These are phyloP conservation scores for Colletotrichum salicis DNA, from an alignment of 2,329 filamentous ascomycete species.

Conservation along the genomic window DNA sequence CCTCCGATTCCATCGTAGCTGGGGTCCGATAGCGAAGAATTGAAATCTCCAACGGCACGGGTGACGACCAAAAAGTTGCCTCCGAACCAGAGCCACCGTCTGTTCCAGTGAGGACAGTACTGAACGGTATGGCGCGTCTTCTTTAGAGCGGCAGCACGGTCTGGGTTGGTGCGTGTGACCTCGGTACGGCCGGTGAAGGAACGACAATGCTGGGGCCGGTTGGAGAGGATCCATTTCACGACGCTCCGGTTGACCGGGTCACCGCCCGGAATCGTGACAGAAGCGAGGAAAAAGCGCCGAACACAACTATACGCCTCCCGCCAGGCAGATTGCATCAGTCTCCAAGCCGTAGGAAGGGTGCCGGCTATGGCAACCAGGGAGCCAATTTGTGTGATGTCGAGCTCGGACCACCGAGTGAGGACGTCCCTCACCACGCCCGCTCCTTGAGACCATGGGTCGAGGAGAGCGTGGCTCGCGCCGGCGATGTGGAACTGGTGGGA, in stretches of 20 bases:
- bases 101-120: conserved; percentile 57
- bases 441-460: conserved; percentile 46
- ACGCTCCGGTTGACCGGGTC: conserved; percentile 58
- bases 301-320: conserved; percentile 52
- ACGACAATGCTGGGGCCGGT: conserved; percentile 51
- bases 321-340: conserved; percentile 49
- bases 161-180: conserved; percentile 43
- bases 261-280: conserved; percentile 54
- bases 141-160: conserved; percentile 52
- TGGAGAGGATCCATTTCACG: conserved; percentile 56
- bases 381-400: conserved; percentile 58
- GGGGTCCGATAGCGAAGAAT: conserved; percentile 50
- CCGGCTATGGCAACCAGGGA: conserved; percentile 57
- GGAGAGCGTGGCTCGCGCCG: conserved; percentile 33
- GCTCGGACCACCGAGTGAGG: conserved; percentile 53
- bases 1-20: conserved; percentile 58
- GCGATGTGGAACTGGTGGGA: conserved; percentile 32
- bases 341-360: conserved; percentile 52
- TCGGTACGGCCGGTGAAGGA: conserved; percentile 58
- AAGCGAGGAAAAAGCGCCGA: conserved; percentile 55
- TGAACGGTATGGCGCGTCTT: conserved; percentile 54
- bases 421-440: conserved; percentile 49
- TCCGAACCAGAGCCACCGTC: conserved; percentile 61
- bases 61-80: conserved; percentile 57
- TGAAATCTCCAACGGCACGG: conserved; percentile 52